Percentiles rank a stretch among this genome's conserved stretches.
phyloP scores from a whole-genome alignment of 2,329 filamentous ascomycete genomes.

The Aspergillaceae sp. region DNA sequence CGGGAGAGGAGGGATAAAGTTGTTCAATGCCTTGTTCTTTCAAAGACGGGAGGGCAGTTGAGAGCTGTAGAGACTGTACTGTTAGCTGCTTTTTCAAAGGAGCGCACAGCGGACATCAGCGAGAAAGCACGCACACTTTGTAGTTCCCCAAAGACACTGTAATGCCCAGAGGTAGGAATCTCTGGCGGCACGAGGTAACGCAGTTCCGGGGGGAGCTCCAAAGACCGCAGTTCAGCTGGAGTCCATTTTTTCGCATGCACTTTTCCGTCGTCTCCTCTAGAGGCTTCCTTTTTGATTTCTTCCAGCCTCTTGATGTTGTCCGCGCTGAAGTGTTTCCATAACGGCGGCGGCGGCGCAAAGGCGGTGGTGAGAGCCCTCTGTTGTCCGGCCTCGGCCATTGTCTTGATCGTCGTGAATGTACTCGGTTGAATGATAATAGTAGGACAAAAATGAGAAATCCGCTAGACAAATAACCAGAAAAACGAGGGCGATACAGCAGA shows the following conservation, averaged over 20 bases:
- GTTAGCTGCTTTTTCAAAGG: slow-evolving; percentile 3
- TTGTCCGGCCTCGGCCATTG: slow-evolving; percentile 54
- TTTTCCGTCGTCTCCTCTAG: slow-evolving; percentile 21
- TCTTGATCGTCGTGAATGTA: not conserved
- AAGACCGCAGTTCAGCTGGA: slow-evolving; percentile 24
- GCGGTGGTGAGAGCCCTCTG: slow-evolving; percentile 48
- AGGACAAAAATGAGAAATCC: no score
- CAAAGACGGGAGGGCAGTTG: slow-evolving; percentile 57
- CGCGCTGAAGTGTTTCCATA: slow-evolving; percentile 80
- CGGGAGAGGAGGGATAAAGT: slow-evolving; percentile 49
- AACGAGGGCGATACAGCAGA: not conserved
- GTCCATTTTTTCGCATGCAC: slow-evolving; percentile 25
- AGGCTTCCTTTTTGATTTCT: slow-evolving; percentile 37
- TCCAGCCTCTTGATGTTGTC: slow-evolving; percentile 59
- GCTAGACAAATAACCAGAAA: no score
- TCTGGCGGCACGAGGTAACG: slow-evolving; percentile 71
- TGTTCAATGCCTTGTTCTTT: slow-evolving; percentile 63
- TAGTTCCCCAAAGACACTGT: slow-evolving; percentile 63
- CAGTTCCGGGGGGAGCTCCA: slow-evolving; percentile 60
- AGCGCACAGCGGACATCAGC: not conserved
- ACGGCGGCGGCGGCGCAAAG: slow-evolving; percentile 79
- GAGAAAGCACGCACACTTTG: slow-evolving; percentile 43
- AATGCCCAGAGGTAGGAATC: slow-evolving; percentile 58
- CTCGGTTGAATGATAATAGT: no score
- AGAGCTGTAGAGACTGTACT: slow-evolving; percentile 27